Evolutionary conservation across 176 grass and related monocot genomes (phyloP).

Genomic region (Zea luxurians): DNA sequence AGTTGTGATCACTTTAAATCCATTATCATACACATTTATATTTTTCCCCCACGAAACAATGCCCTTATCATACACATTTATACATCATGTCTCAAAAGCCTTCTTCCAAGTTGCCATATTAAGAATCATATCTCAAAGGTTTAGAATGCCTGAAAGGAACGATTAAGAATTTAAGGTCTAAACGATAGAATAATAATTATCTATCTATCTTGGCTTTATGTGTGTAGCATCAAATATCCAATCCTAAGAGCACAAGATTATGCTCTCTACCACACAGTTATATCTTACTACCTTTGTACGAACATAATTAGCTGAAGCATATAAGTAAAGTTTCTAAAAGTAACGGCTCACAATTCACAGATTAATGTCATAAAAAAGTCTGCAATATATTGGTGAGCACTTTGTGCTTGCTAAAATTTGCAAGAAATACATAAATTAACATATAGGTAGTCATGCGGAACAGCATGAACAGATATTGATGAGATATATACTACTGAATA

Average conservation of each 20-base stretch:
- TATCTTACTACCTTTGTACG: conserved; percentile 18
- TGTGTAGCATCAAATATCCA: conserved; percentile 17
- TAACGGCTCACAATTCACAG: conserved; percentile 23
- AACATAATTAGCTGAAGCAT: conserved; percentile 27
- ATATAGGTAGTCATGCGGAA: neutral
- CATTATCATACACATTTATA: conserved; percentile 16
- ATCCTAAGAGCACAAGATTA: conserved; percentile 10
- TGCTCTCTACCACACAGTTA: neutral
- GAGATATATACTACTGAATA: neutral
- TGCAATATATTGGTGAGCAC: neutral
- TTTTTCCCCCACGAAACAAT: neutral
- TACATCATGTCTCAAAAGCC: neutral
- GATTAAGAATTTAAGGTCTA: neutral
- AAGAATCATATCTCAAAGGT: conserved; percentile 30
- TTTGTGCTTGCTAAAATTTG: neutral
- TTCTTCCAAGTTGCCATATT: conserved; percentile 39
- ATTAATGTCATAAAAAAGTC: neutral
- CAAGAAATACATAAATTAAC: neutral
- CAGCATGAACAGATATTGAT: neutral
- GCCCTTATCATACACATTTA: too few relatives aligned
- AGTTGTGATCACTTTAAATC: conserved; percentile 23
- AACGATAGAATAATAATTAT: conserved; percentile 12
- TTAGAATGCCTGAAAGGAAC: conserved; percentile 34
- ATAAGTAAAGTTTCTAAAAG: conserved; percentile 34
- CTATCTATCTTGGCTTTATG: conserved; percentile 19